These are phyloP conservation scores for Candida orba DNA, from an alignment of 805 yeast genomes.

Conservation along the genomic window DNA sequence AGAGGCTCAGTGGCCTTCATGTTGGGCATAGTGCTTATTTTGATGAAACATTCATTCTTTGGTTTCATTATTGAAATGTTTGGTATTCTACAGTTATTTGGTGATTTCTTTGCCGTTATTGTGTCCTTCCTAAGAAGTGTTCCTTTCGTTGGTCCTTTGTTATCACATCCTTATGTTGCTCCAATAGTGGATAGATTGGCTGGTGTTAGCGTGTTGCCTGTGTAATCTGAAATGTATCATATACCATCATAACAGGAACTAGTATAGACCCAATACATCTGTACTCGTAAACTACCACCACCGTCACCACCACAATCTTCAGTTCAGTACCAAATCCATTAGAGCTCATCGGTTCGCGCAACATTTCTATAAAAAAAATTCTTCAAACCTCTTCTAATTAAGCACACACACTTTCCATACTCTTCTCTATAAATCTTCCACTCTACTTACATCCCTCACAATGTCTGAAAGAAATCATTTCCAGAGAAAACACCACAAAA, in stretches of 20 bases:
- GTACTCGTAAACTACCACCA: neutral
- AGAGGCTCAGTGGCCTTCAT: conserved; percentile 80
- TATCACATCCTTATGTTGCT: conserved; percentile 75
- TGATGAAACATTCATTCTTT: conserved; percentile 67
- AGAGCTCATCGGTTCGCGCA: conserved; percentile 5
- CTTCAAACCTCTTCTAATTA: neutral
- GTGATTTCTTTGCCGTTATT: conserved; percentile 84
- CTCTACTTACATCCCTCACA: too few species aligned
- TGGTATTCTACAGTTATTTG: conserved; percentile 88
- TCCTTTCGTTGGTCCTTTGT: conserved; percentile 80
- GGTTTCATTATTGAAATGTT: conserved; percentile 82
- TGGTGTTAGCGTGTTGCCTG: conserved; percentile 62
- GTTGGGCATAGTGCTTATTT: conserved; percentile 68
- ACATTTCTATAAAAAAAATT: neutral
- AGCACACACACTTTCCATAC: neutral
- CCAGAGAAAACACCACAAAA: neutral
- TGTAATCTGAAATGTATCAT: conserved; percentile 26
- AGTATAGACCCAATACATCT: too few species aligned
- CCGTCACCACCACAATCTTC: neutral
- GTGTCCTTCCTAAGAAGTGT: conserved; percentile 79
- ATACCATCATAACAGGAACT: too few species aligned
- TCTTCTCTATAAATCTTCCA: neutral
- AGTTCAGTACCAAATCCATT: neutral
- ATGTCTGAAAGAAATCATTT: neutral
- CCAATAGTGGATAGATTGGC: conserved; percentile 55